Conservation (phyloP, 2,329 filamentous ascomycete species). For the Chrysosporium queenslandicum region DNA sequence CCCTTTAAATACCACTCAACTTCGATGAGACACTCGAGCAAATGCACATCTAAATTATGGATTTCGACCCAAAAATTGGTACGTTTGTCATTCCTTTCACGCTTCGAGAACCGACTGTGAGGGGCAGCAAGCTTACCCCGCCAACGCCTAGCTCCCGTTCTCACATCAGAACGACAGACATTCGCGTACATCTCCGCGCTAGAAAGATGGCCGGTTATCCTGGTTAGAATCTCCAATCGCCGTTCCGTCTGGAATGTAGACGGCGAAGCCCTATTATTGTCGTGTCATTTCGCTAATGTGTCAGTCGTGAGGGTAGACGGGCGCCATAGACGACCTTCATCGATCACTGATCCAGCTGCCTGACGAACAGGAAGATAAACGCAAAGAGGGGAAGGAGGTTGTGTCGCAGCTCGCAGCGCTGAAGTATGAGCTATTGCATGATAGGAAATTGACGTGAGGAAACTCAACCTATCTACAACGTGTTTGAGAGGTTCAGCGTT, state of each 20-base stretch:
- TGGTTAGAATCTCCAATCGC: slow-evolving; percentile 46
- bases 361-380: slow-evolving; percentile 44
- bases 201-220: slow-evolving; percentile 85
- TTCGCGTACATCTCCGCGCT: slow-evolving; percentile 79
- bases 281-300: background rate
- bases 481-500: background rate
- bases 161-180: slow-evolving; percentile 70
- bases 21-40: background rate
- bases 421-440: slow-evolving; percentile 93
- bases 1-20: background rate
- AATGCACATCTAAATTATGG: slow-evolving; percentile 43
- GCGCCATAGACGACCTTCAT: slow-evolving; percentile 90
- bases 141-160: slow-evolving; percentile 53
- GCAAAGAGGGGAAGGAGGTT: slow-evolving; percentile 75
- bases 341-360: slow-evolving; percentile 45
- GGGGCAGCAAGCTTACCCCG: slow-evolving; percentile 18
- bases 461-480: background rate
- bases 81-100: slow-evolving; percentile 28
- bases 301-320: slow-evolving; percentile 50
- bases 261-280: slow-evolving; percentile 18
- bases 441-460: slow-evolving; percentile 63
- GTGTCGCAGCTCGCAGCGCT: slow-evolving; percentile 66
- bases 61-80: slow-evolving; percentile 66
- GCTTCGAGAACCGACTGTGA: background rate
- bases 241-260: background rate